These are phyloP conservation scores for Hericium alpestre DNA, from an alignment of 768 basidiomycete genomes.

Conservation along the genomic window DNA sequence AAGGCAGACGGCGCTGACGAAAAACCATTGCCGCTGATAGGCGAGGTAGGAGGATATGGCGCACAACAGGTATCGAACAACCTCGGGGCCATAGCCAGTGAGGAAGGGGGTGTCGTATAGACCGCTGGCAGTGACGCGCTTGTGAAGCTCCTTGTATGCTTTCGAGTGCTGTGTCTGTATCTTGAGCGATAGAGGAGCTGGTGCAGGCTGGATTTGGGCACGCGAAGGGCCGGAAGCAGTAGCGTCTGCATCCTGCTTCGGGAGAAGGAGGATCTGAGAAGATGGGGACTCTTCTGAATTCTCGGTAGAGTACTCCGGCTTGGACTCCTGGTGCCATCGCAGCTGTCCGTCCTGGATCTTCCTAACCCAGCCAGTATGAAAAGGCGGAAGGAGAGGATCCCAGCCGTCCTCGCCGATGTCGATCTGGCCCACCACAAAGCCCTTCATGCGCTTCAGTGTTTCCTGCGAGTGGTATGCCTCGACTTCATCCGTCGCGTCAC, in stretches of 20 bases:
- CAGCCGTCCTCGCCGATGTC: conserved; percentile 42
- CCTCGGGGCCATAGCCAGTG: conserved; percentile 81
- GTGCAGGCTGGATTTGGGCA: conserved; percentile 38
- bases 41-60: conserved; percentile 46
- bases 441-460: conserved; percentile 43
- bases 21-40: conserved; percentile 55
- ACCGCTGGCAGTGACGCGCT: conserved; percentile 63
- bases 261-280: conserved; percentile 57
- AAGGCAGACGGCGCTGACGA: conserved; percentile 68
- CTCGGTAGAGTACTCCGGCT: conserved; percentile 17
- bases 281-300: conserved; percentile 11
- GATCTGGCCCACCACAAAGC: conserved; percentile 64
- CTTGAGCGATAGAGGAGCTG: conserved; percentile 43
- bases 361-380: conserved; percentile 76
- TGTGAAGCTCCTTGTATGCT: conserved; percentile 75
- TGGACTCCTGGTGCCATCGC: conserved; percentile 8
- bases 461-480: conserved; percentile 75
- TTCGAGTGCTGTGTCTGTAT: conserved; percentile 56
- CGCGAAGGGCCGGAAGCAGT: conserved; percentile 29
- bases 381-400: conserved; percentile 76
- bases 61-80: conserved; percentile 67
- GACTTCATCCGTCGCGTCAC: conserved; percentile 92
- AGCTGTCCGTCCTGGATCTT: conserved; percentile 29
- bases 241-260: conserved; percentile 22
- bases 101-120: conserved; percentile 79